phyloP scores from a whole-genome alignment of 1,284 basidiomycete genomes.

The Pisolithus thermaeus region DNA sequence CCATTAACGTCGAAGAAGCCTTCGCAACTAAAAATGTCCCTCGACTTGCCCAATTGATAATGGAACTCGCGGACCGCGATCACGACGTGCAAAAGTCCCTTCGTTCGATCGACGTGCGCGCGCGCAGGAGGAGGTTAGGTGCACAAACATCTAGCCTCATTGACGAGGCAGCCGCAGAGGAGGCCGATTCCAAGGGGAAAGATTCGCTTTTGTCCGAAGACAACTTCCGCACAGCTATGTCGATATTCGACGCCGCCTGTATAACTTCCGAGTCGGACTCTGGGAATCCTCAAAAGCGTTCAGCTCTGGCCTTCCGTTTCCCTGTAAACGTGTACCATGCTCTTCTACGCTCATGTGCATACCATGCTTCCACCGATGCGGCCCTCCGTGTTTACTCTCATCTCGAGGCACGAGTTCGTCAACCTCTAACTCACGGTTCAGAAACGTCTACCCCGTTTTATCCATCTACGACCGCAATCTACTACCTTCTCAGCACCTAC shows the following conservation, averaged over 20 bases:
- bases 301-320: constrained; percentile 22
- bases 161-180: constrained; percentile 18
- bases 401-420: constrained; percentile 43
- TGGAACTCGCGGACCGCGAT: constrained; percentile 69
- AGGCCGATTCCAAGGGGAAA: constrained; percentile 32
- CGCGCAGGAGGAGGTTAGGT: constrained; percentile 31
- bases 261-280: constrained; percentile 25
- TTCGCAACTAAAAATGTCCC: constrained; percentile 10
- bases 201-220: constrained; percentile 50
- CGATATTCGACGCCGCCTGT: constrained; percentile 62
- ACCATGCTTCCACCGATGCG: constrained; percentile 52
- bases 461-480: constrained; percentile 45
- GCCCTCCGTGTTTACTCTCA: constrained; percentile 69
- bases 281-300: constrained; percentile 5
- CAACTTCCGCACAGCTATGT: constrained; percentile 68
- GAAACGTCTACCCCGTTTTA: constrained; percentile 22
- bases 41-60: constrained; percentile 48
- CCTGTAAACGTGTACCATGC: constrained; percentile 41
- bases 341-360: constrained; percentile 64
- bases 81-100: constrained; percentile 55
- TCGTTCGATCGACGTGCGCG: constrained; percentile 37
- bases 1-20: constrained; percentile 15
- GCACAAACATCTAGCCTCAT: constrained; percentile 14
- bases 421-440: not conserved
- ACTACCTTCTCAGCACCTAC: constrained; percentile 61